Evolutionary conservation across 2,329 filamentous ascomycete genomes (phyloP), one percentile per base, ranked within the genome.

Genomic region (Botryotinia convoluta): DNA sequence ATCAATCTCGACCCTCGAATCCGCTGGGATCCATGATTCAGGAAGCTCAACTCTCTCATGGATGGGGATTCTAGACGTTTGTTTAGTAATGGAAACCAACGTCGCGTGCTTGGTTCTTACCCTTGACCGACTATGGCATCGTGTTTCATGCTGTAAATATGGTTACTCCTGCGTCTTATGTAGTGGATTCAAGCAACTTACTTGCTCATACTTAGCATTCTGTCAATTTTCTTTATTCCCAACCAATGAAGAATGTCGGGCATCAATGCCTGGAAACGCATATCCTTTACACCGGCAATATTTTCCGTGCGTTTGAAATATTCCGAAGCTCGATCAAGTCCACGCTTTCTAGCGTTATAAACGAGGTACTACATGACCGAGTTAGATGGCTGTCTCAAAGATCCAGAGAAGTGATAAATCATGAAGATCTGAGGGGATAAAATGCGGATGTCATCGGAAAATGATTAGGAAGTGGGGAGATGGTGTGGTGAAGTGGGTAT

Each of bases 281-380:
- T 98, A 78, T 90, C 92, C 83, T 97, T 97, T 77, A 98, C 95
- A 75, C 96, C 96, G 14, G 96, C 96, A 81, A 99, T 97, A 82
- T 98, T 97, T 83, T 98, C 95, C n/a, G 95, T 98, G 73, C 96
- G 88, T 84, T 95, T 92, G 86, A 98, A 98, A 84, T 98, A 98
- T 82, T 97, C 94, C 78, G 92, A 95, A 35, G 94, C 94, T 74
- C 89, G 89, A 83, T 95, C 92, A 76, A 90, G 88, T 76, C 92
- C 92, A 78, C 92, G 90, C 84, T 95, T 96, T 77, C 91, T 87
- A 69, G 92, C 92, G 81, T 95, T 96, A 85, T 95, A 92, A 64
- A 91, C 89, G 75, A 91, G 77, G 72, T 81, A 81, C 80, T 81
- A 76, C 71, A 78, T 62, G 62, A 72, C 69, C 35, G 45, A 75